Conservation (phyloP, 176 grass and related monocot genomes). For the Zizania latifolia region DNA sequence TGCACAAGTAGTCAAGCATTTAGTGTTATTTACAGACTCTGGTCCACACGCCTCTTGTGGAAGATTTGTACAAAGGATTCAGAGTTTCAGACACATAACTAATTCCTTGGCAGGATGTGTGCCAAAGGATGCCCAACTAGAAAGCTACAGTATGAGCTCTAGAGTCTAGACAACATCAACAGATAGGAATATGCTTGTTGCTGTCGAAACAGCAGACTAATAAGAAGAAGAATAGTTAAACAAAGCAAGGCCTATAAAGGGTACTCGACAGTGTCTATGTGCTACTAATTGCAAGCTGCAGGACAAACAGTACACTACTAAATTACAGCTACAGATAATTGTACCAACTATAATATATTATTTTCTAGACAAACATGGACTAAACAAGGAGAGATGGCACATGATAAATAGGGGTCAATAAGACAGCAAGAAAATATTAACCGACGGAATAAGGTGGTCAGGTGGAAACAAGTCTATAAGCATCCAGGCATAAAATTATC, state of each 20-base stretch:
- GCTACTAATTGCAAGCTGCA: constrained; percentile 8
- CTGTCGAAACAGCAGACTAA: constrained; percentile 28
- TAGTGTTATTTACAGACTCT: background rate
- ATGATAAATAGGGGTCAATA: constrained; percentile 8
- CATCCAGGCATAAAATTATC: background rate
- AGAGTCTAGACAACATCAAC: constrained; percentile 17
- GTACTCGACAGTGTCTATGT: background rate
- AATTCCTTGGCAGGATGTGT: constrained; percentile 34
- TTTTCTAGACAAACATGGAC: constrained; percentile 20
- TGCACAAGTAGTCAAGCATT: constrained; percentile 2
- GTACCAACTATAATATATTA: constrained; percentile 15
- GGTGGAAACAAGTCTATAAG: background rate
- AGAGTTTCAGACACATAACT: constrained; percentile 5
- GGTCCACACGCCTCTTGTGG: background rate
- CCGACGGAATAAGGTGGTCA: constrained; percentile 2
- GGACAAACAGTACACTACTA: constrained; percentile 29
- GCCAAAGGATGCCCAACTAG: constrained; percentile 4
- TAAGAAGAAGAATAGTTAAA: constrained; percentile 22
- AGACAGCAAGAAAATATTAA: background rate
- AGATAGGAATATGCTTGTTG: constrained; percentile 38
- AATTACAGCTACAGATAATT: constrained; percentile 13
- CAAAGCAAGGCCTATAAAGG: constrained; percentile 10
- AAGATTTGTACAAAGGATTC: constrained; percentile 4
- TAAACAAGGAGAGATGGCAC: constrained; percentile 8
- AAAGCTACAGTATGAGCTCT: constrained; percentile 2